A percentile compares a stretch with the other conserved stretches of the same genome.
phyloP scores from a whole-genome alignment of 2,329 filamentous ascomycete genomes.

The Botrytis galanthina region DNA sequence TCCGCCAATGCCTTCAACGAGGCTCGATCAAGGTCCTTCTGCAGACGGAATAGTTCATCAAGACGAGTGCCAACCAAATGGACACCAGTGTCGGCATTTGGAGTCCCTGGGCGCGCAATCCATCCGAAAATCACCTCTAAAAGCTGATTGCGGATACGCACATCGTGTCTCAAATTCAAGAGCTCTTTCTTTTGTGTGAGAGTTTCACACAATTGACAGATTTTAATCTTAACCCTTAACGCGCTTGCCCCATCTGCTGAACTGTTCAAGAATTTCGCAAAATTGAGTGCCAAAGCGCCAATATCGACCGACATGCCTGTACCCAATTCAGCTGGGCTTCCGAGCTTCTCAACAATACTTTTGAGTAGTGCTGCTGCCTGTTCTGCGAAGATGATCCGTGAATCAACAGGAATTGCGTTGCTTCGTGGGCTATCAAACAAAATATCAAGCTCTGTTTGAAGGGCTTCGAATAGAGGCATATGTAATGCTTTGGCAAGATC shows the following conservation, averaged over 20 bases:
- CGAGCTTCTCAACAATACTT: conserved; percentile 61
- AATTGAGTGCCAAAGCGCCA: conserved; percentile 61
- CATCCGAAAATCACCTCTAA: conserved; percentile 67
- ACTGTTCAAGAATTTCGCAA: conserved; percentile 64
- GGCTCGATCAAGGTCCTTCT: conserved; percentile 64
- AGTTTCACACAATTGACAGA: conserved; percentile 65
- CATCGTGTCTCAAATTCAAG: conserved; percentile 65
- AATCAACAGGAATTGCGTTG: conserved; percentile 53
- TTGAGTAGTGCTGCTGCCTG: conserved; percentile 64
- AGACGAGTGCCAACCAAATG: conserved; percentile 45
- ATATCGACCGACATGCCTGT: conserved; percentile 63
- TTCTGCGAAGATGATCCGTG: conserved; percentile 64
- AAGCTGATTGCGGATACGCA: conserved; percentile 66
- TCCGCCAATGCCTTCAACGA: conserved; percentile 64
- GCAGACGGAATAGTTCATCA: conserved; percentile 58
- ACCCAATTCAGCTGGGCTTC: conserved; percentile 60
- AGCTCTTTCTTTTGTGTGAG: conserved; percentile 66
- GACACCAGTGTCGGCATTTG: conserved; percentile 43
- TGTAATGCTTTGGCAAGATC: conserved; percentile 63
- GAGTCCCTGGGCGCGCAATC: conserved; percentile 61
- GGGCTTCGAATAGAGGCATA: conserved; percentile 60
- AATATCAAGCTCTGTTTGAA: conserved; percentile 62
- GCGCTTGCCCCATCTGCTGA: conserved; percentile 54
- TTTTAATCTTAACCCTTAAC: conserved; percentile 64
- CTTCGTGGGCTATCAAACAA: conserved; percentile 57